Evolutionary conservation across 2,329 filamentous ascomycete species (phyloP), one percentile per base, ranked within the genome.

Genomic region (Zasmidium citrigriseum): DNA sequence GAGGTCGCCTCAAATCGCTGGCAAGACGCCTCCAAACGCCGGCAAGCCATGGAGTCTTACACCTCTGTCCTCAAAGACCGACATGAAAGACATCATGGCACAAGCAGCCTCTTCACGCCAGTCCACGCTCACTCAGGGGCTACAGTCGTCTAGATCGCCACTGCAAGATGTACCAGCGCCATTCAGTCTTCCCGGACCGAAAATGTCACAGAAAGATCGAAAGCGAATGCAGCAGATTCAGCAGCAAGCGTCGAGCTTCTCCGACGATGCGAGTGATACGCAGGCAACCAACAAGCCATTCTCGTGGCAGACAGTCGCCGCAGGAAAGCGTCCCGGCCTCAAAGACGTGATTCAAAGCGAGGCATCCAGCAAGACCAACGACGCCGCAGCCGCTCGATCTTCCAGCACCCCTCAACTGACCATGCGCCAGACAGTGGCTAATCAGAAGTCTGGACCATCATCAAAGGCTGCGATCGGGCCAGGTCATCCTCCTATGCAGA

Each of bases 201-300:
- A 90, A 71, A 76, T 96, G 65, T 96, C 93, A 0, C 95, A 98
- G 67, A 96, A 95, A 70, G 93, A 97, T 73, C 87, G 92, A 21
- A 98, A 96, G 77, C 90, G 85, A 70, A 85, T 92, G 64, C 85
- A 91, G 67, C 88, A 91, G 68, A 82, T 86, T 61, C 85, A 90
- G 68, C 58, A 70, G 64, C 60, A 58, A 29, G 60, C 58, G 18
- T 34, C 49, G 24, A 34, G 49, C 12, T 11, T 16, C 5, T 22
- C 55, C 12, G 23, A 49, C 18, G 55, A 55, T 1, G 47, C 53
- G 2, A 44, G 52, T 11, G 54, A 50, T 22, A 46, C 50, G 38
- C 60, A 51, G 82, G 3, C 88, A 22, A 24, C 48, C 29, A 14
- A 50, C 7, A 64, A 59, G 41, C 59, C 64, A 41, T 68, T 66